Evolutionary conservation across 78 protist species (phyloP), one percentile per base, ranked within the genome.

Genomic region (Mastigamoeba balamuthi): DNA sequence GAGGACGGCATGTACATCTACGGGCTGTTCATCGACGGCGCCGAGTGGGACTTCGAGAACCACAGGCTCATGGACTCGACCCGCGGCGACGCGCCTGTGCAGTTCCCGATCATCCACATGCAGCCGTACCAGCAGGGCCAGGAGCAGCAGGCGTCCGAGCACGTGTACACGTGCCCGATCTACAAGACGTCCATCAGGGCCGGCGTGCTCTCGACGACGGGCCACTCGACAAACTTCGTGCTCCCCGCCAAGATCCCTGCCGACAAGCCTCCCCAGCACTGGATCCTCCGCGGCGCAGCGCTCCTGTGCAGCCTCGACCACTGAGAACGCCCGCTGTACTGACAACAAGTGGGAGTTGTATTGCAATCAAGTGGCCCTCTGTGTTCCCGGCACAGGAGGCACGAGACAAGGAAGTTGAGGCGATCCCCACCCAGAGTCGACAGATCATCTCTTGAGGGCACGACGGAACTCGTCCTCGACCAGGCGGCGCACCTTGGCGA

Each of bases 201-300:
- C 0, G 85, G 91, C 28, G 40, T 74, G 33, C 44, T 89, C 7
- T 72, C 81, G 2, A 89, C 93, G 39, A 90, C 94, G n/a, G 85
- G 90, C 5, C 87, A 86, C 70, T 72, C 89, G 17, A 84, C 93
- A 40, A 89, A 91, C 86, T 90, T 77, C 58, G 93, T 88, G 27
- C 39, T 86, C 71, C 9, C 75, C 30, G 4, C 85, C 37, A 84
- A 80, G 43, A 28, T 93, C 28, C 94, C 93, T 0, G 64, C 87
- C 4, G 43, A 69, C 30, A 0, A 7, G 25, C 39, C 70, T 0
- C 70, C 29, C 27, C 0, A 52, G 8, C 88, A 89, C 66, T 93
- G 93, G 93, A 80, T 93, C 77, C 75, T 78, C 77, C 67, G 94
- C 0, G 92, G 91, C 9, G 88, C 77, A 0, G 96, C 96, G 7